Evolutionary conservation across 2,329 filamentous ascomycete species (phyloP), one percentile per base, ranked within the genome.

Genomic region (Talaromyces funiculosus): DNA sequence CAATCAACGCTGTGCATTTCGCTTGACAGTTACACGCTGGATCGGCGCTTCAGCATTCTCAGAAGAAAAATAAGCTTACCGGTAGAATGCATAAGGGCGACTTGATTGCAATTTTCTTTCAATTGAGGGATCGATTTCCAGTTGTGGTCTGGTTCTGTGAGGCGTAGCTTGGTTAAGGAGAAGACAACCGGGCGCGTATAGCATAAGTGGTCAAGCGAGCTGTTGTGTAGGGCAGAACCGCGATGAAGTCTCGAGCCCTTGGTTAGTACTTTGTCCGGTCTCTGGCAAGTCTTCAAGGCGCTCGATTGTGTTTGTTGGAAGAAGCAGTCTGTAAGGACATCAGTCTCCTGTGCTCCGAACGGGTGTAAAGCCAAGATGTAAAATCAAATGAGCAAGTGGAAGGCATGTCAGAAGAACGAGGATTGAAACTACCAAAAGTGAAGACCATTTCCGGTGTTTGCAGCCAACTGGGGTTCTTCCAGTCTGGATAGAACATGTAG

Each of bases 31-130:
- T 31, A 56, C 5, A 20, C 29, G 54, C 38, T 31, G 53, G 2
- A 5, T 45, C 26, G 31, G 54, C 42, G 38, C 18, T 49, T 51
- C 12, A 35, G 29, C 1, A 24, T 26, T n/a, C n/a, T 54, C 51
- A 38, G 40, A 26, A 35, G 26, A 26, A 35, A 40, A 54, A 54
- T 51, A 42, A 59, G 57, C 57, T 59, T 53, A 59, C 57, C 57
- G 22, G 42, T 38, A 31, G 57, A 59, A 59, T 59, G 57, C 57
- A 59, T 59, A 18, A 20, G 31, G 33, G 45, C 57, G 57, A 24
- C 12, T 33, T 18, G 9, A 18, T 22, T 33, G 47, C 35, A 6
- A 14, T 51, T 12, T 51, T 16, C 29, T 35, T 33, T 20, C n/a
- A 22, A 33, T 20, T 33, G 47, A 33, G 18, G n/a, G n/a, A 22